Evolutionary conservation across 495 filamentous ascomycete species (phyloP).

Genomic region (Aspergillus sclerotiicarbonarius): DNA sequence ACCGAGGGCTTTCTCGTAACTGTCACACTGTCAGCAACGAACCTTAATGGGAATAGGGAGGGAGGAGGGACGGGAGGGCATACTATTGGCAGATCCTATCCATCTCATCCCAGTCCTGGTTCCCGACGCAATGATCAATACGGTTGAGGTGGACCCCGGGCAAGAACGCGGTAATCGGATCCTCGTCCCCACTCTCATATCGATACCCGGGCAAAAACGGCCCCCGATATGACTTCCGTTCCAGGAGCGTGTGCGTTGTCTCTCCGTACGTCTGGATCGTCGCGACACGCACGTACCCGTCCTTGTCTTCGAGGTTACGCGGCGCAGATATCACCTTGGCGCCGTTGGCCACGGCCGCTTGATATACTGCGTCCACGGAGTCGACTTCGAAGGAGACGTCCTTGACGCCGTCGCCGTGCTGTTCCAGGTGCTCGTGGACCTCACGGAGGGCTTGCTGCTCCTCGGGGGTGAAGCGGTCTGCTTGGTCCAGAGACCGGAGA

Average conservation of each 20-base stretch:
- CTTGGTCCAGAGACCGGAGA: slow-evolving; percentile 57
- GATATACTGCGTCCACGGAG: slow-evolving; percentile 70
- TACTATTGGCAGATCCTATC: slow-evolving; percentile 75
- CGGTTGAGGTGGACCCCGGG: slow-evolving; percentile 63
- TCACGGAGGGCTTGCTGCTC: slow-evolving; percentile 61
- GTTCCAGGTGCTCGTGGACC: slow-evolving; percentile 72
- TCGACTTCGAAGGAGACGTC: slow-evolving; percentile 93
- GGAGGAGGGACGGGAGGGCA: slow-evolving; percentile 1
- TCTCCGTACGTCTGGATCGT: slow-evolving; percentile 86
- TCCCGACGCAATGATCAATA: slow-evolving; percentile 93
- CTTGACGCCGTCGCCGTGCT: slow-evolving; percentile 87
- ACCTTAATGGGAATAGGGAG: not conserved
- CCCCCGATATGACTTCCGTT: slow-evolving; percentile 63
- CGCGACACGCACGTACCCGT: slow-evolving; percentile 62
- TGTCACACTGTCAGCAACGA: slow-evolving; percentile 27
- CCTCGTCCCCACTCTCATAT: slow-evolving; percentile 35
- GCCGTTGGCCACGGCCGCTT: slow-evolving; percentile 64
- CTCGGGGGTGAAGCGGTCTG: slow-evolving; percentile 46
- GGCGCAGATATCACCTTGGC: slow-evolving; percentile 64
- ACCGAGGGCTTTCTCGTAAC: slow-evolving; percentile 81
- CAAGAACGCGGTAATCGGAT: slow-evolving; percentile 48
- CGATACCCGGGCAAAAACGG: slow-evolving; percentile 80
- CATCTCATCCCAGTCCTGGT: slow-evolving; percentile 90
- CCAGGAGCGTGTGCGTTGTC: slow-evolving; percentile 85
- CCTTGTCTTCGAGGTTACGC: slow-evolving; percentile 37